Evolutionary conservation across 305 asterid genomes (phyloP), one percentile per base, ranked within the genome.

Genomic region (Salvia sclarea): DNA sequence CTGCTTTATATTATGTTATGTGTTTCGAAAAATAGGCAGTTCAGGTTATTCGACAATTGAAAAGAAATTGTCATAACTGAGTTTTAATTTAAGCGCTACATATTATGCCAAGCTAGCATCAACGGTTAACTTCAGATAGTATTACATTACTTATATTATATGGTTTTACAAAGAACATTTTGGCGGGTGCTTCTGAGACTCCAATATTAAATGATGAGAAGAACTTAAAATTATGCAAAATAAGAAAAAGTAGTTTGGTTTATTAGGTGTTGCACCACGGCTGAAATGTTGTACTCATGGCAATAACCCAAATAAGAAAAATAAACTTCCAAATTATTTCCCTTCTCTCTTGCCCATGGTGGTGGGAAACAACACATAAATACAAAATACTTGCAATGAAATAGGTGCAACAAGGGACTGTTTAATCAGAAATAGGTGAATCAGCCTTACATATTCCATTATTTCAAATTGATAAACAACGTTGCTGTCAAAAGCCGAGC

Each of bases 391-490:
- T 33, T 12, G 20, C 48, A 30, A 59, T 61, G 37, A 64, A 45
- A 56, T 7, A 40, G 58, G 49, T 45, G 14, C 48, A 50, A 55
- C 8, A 68, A 66, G 41, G 41, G 71, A 59, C 25, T 49, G 30
- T 50, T 61, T 57, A 70, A 49, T 44, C 65, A 57, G 47, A 75
- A 69, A 62, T 50, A 63, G 56, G 48, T 67, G 69, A 76, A 55
- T 25, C 73, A 64, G 69, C 59, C 99, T 91, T 91, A 94, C 99
- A 73, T 91, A 86, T 89, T 94, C 97, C 99, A 94, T 94, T 71
- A 89, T 86, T 84, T 94, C 99, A 85, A 86, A 94, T 71, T 94
- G 99, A 84, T 83, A 89, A 77, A 94, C 97, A 76, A 94, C 97
- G 76, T 94, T 86, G 84, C 82, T 74, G 79, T 94, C 99, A 64